A percentile compares a stretch with the other conserved stretches of the same genome.
These are phyloP conservation scores for Xerocomellus amylosporus DNA, from an alignment of 768 basidiomycete genomes.

Conservation along the genomic window DNA sequence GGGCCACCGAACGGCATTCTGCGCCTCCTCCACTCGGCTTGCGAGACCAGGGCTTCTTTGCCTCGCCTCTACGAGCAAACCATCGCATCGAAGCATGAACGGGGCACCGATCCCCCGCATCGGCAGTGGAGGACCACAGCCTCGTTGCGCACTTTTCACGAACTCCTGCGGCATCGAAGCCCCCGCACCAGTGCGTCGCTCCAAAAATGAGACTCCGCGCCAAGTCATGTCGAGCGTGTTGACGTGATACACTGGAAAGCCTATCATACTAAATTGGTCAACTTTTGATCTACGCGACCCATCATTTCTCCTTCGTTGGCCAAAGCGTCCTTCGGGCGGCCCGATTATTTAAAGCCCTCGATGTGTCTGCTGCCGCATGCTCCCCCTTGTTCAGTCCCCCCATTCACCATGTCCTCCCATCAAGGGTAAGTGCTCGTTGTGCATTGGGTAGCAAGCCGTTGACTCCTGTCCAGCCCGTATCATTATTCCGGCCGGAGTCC, in stretches of 20 bases:
- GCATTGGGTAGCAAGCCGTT: background rate
- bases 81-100: background rate
- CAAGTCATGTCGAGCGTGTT: background rate
- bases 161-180: constrained; percentile 10
- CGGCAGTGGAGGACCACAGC: constrained; percentile 26
- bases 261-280: constrained; percentile 18
- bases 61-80: constrained; percentile 1
- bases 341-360: constrained; percentile 25
- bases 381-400: constrained; percentile 1
- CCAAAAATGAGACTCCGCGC: constrained; percentile 12
- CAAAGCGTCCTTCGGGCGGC: constrained; percentile 19
- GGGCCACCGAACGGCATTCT: constrained; percentile 15
- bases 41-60: background rate
- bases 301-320: constrained; percentile 15
- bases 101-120: constrained; percentile 2
- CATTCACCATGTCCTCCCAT: constrained; percentile 21
- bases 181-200: background rate
- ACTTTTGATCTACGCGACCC: constrained; percentile 18
- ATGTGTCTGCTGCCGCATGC: constrained; percentile 4
- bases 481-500: background rate
- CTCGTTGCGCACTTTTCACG: constrained; percentile 2
- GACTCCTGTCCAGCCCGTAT: constrained; percentile 7
- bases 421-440: constrained; percentile 14
- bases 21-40: constrained; percentile 13
- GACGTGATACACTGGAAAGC: constrained; percentile 31